phyloP scores from a whole-genome alignment of 306 rosid species.

The Acacia confusa region DNA sequence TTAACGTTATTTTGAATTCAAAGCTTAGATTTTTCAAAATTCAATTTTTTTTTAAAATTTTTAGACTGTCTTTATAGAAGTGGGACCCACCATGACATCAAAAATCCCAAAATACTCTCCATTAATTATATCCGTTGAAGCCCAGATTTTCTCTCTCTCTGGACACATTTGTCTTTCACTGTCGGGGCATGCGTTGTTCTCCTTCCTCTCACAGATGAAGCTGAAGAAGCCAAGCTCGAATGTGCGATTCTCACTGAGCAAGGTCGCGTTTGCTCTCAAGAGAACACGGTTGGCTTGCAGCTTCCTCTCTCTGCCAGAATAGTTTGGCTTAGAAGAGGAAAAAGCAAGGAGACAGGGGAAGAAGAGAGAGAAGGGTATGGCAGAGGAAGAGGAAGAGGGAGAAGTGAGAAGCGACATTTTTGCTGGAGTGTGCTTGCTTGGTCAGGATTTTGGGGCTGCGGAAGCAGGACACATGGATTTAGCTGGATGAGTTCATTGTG shows the following conservation, averaged over 20 bases:
- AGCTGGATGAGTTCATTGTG: background rate
- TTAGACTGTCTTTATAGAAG: too few species aligned
- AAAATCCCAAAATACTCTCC: too few species aligned
- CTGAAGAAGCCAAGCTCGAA: slow-evolving; percentile 63
- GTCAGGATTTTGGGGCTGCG: slow-evolving; percentile 2
- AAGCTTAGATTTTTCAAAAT: too few species aligned
- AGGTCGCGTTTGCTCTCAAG: slow-evolving; percentile 37
- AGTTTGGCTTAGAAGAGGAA: background rate
- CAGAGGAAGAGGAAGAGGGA: background rate
- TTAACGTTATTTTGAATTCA: too few species aligned
- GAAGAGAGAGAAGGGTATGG: slow-evolving; percentile 9
- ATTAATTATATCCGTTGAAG: too few species aligned
- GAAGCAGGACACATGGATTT: background rate
- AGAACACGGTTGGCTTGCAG: slow-evolving; percentile 25
- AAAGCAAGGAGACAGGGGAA: background rate
- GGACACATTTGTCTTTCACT: too few species aligned
- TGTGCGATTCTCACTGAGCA: slow-evolving; percentile 47
- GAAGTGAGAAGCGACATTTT: slow-evolving; percentile 28
- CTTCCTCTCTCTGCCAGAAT: background rate
- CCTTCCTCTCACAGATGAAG: too few species aligned
- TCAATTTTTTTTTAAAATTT: too few species aligned
- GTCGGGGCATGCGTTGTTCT: too few species aligned
- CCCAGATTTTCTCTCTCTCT: too few species aligned
- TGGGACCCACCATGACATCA: too few species aligned
- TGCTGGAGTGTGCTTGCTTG: background rate